Base-by-base conservation (phyloP, 495 filamentous ascomycete species). In the Acidiella bohemica region DNA sequence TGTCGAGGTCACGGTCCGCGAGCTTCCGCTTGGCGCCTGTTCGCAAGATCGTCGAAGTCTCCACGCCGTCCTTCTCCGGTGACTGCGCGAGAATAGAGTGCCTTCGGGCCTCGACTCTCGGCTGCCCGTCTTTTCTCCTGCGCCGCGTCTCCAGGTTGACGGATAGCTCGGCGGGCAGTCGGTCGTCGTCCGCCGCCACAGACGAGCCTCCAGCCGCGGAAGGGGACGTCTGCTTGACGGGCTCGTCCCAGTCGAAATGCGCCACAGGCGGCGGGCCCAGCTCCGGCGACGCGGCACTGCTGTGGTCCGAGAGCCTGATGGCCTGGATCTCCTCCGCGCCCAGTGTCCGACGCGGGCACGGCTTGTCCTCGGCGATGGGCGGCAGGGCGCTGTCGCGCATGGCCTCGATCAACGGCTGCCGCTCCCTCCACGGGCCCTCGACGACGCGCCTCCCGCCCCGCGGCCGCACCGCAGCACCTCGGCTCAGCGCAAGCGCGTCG, bases 301-400 rank as follows among this genome's bases (percentile, higher is more conserved):
- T 45, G 17, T 49, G 53, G 14, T 50, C 48, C 10, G 48, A 50
- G 7, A 50, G 32, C 23, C 47, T 24, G 11, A 49, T 38, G 2
- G 35, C 32, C 20, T 38, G 23, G 17, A 48, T 54, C 24, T 51
- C 47, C 14, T 46, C 47, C 17, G 47, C 35, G 24, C 77, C 81
- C 44, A 90, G 60, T 2, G 83, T 87, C 41, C 63, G 65, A 41
- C 84, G 65, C 12, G 80, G 80, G 50, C 73, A 92, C 26, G 61
- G 62, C 59, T 86, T 90, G 53, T 82, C 78, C 59, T 97, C 90
- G 36, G 75, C 56, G 35, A 97, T 94, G 0, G 80, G 74, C 6
- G 88, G 82, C 39, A 97, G 46, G 23, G 41, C 41, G 22, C 25
- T 49, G 8, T 53, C 49, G 12, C 46, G 38, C 50, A 53, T 49